phyloP scores from a whole-genome alignment of 345 rosid genomes.

The Populus ilicifolia region DNA sequence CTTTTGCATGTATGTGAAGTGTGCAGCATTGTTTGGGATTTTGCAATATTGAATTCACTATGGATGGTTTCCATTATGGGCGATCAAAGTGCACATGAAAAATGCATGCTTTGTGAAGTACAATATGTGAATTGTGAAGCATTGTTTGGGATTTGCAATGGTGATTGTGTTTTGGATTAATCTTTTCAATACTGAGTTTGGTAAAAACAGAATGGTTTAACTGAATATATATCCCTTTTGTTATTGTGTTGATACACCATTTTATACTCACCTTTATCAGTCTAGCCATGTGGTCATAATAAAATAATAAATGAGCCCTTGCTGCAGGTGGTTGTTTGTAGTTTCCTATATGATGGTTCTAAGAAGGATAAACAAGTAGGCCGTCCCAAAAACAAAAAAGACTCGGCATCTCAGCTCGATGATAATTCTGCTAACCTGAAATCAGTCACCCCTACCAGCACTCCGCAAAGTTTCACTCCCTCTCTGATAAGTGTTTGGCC shows the following conservation, averaged over 20 bases:
- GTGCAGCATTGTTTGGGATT: neutral
- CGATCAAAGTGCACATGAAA: neutral
- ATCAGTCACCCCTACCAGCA: conserved; percentile 16
- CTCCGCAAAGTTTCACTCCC: conserved; percentile 45
- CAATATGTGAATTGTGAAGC: no score
- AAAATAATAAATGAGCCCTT: conserved; percentile 11
- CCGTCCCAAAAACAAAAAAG: conserved; percentile 42
- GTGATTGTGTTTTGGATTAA: neutral
- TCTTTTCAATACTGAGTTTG: neutral
- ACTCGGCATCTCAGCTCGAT: conserved; percentile 28
- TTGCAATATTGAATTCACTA: neutral
- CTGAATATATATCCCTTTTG: neutral
- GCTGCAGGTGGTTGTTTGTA: conserved; percentile 84
- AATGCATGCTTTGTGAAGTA: neutral
- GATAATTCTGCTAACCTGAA: conserved; percentile 33
- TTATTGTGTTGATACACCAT: neutral
- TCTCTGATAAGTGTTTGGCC: conserved; percentile 59
- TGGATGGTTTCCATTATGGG: neutral
- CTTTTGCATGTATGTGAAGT: neutral
- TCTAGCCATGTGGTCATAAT: neutral
- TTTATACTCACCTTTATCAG: neutral
- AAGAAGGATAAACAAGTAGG: conserved; percentile 53
- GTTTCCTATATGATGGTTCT: conserved; percentile 67
- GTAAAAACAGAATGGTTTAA: neutral
- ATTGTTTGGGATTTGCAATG: neutral